Base-by-base conservation (phyloP, 2,329 filamentous ascomycete genomes). In the Amphichorda felina region DNA sequence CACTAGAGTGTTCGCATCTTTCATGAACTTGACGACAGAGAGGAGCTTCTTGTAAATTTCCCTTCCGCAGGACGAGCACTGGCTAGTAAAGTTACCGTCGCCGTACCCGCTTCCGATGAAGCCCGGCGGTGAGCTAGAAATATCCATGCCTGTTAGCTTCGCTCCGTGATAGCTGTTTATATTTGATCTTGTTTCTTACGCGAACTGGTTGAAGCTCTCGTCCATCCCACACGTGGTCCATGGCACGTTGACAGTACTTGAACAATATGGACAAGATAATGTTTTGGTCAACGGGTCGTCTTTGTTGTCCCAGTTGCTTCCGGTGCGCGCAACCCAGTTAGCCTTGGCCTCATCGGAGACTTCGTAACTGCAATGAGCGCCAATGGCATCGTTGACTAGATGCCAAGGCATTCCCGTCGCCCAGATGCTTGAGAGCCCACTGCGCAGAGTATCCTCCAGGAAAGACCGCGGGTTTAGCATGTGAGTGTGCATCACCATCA, bases 401-500 rank as follows among this genome's bases (percentile, higher is more conserved):
- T 63, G 47, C 81, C 80, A 88, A 0, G 82, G 83, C 42, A 89
- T 64, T 0, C 73, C 72, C 1, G 66, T 63, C 2, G 61, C 57
- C 78, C 81, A 87, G 3, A 72, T 51, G 19, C 69, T 59, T 38
- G 64, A 61, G 3, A 64, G 44, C 0, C 72, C 73, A 19, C 63
- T 56, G 7, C 80, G 68, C 37, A 86, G 60, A 47, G 75, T 77
- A 50, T 89, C 83, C 47, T 88, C 81, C 4, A 86, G 68, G 49
- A 78, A 88, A n/a, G 61, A 63, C 28, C 79, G 65, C 0, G 83
- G 83, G 45, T 87, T 88, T 3, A 89, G 70, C 72, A 84, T 79
- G 48, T 84, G 82, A 0, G 80, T 63, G 53, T 89, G 83, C 77
- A 79, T 83, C 0, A 88, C 76, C 79, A 88, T 82, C 15, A 87